Evolutionary conservation across 805 yeast species (phyloP), one percentile per base, ranked within the genome.

Genomic region (Pichia exigua): DNA sequence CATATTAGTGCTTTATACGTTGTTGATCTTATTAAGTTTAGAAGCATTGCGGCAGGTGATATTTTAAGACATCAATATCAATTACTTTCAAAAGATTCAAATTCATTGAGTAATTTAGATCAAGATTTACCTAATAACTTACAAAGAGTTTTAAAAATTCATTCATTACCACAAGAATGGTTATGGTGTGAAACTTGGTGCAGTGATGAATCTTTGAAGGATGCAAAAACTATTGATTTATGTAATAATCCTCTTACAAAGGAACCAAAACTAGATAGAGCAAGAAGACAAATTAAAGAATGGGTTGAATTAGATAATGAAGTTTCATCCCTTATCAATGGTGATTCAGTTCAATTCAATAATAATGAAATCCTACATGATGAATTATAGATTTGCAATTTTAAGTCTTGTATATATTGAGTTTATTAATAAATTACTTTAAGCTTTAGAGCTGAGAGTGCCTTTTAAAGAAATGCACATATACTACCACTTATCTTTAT

Each of bases 171-270:
- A 3, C 83, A 83, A 58, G 91, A 87, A 44, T 88, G 95, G 95
- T 70, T 87, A 40, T 89, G 96, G 96, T 89, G 95, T 68, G 96
- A 88, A 62, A 88, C 96, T 0, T 88, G 96, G 96, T 87, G 96
- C 65, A 74, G 82, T 30, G 87, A 82, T 56, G 84, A 76, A 47
- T 70, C 79, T 35, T 67, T 84, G 52, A 64, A 64, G 49, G 68
- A 70, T 0, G 96, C 96, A 2, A 85, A 82, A 63, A 85, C 91
- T 12, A 85, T 88, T 55, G 96, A 88, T 61, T 69, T 88, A 54
- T 88, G 96, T 68, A 85, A 85, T 64, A 87, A 89, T 60, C 96
- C 96, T 2, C 64, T 85, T 51, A 84, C 94, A 0, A 83, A 83
- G 58, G 96, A 88, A 61, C 83, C 85, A 21, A 88, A 87, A 61